Evolutionary conservation across 2,329 filamentous ascomycete genomes (phyloP).

Genomic region (Atkinsonella hypoxylon): DNA sequence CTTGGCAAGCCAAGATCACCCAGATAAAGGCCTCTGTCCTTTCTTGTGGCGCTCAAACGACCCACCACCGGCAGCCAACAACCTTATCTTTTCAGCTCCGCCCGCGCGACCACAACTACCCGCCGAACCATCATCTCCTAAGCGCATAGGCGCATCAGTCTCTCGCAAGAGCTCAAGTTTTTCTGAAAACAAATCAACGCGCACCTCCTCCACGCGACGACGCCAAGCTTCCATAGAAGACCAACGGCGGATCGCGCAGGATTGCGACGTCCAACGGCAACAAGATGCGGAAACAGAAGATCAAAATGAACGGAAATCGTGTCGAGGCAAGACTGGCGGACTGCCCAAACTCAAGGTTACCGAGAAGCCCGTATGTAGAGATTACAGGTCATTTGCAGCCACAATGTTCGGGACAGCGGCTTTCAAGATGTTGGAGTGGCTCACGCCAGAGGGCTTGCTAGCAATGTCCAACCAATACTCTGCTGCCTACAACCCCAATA

Average conservation of each 20-base stretch:
- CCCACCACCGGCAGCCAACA: slow-evolving; percentile 32
- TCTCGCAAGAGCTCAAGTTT: neutral
- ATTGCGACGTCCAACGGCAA: neutral
- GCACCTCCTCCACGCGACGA: neutral
- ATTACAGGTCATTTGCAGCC: slow-evolving; percentile 48
- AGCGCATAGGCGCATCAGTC: neutral
- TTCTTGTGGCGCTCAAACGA: slow-evolving; percentile 30
- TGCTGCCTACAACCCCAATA: slow-evolving; percentile 7
- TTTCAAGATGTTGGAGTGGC: slow-evolving; percentile 60
- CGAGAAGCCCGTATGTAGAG: slow-evolving; percentile 38
- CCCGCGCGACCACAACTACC: slow-evolving; percentile 7
- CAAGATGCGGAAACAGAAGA: neutral
- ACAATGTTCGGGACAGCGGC: slow-evolving; percentile 54
- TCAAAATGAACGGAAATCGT: neutral
- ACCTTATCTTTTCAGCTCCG: slow-evolving; percentile 31
- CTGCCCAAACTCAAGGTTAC: slow-evolving; percentile 24
- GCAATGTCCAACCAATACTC: slow-evolving; percentile 30
- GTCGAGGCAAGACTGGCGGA: neutral
- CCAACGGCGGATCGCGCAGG: slow-evolving; percentile 1
- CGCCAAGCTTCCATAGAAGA: neutral
- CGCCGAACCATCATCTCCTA: slow-evolving; percentile 1
- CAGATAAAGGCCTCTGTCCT: slow-evolving; percentile 57
- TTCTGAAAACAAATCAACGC: slow-evolving; percentile 1
- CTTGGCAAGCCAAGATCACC: slow-evolving; percentile 68
- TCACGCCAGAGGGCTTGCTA: slow-evolving; percentile 46